A percentile compares a stretch with the other conserved stretches of the same genome.
Evolutionary conservation across 352 stramenopile genomes (phyloP).

Genomic region (Achlya hypogyna): DNA sequence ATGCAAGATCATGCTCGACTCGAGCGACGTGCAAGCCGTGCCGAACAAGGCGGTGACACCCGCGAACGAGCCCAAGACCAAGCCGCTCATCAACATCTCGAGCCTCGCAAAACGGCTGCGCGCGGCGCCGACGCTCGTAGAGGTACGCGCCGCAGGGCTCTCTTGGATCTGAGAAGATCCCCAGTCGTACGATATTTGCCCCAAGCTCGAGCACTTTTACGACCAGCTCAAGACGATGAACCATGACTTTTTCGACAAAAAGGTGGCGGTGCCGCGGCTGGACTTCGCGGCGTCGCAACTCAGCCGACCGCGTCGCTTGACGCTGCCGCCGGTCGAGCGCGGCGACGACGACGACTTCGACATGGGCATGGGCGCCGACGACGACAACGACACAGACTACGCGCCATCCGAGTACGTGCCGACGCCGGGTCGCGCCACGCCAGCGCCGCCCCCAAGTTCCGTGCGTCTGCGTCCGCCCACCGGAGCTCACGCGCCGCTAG

Average conservation of each 20-base stretch:
- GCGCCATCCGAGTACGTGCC: not conserved
- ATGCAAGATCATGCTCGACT: slow-evolving; percentile 79
- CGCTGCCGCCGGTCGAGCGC: not conserved
- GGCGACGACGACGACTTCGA: not conserved
- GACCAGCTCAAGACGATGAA: slow-evolving; percentile 41
- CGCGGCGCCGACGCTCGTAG: slow-evolving; percentile 21
- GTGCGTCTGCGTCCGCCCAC: too few relatives aligned
- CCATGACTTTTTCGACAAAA: slow-evolving; percentile 49
- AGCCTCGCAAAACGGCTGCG: slow-evolving; percentile 8
- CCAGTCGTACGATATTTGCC: slow-evolving; percentile 46
- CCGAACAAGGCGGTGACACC: slow-evolving; percentile 20
- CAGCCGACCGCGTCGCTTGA: slow-evolving; percentile 9
- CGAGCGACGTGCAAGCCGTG: slow-evolving; percentile 53
- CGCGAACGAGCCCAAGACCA: not conserved
- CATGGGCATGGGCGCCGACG: not conserved
- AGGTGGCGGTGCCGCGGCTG: slow-evolving; percentile 14
- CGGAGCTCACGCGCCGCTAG: too few relatives aligned
- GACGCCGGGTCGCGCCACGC: not conserved
- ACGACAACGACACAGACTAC: slow-evolving; percentile 37
- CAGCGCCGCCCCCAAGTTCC: not conserved
- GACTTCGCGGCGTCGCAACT: slow-evolving; percentile 5
- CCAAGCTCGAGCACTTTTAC: slow-evolving; percentile 57
- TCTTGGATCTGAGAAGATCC: not conserved
- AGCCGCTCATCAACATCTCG: slow-evolving; percentile 18
- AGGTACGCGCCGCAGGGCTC: slow-evolving; percentile 23